Evolutionary conservation across 495 filamentous ascomycete genomes (phyloP), one percentile per base, ranked within the genome.

Genomic region (Aspergillus asperescens): DNA sequence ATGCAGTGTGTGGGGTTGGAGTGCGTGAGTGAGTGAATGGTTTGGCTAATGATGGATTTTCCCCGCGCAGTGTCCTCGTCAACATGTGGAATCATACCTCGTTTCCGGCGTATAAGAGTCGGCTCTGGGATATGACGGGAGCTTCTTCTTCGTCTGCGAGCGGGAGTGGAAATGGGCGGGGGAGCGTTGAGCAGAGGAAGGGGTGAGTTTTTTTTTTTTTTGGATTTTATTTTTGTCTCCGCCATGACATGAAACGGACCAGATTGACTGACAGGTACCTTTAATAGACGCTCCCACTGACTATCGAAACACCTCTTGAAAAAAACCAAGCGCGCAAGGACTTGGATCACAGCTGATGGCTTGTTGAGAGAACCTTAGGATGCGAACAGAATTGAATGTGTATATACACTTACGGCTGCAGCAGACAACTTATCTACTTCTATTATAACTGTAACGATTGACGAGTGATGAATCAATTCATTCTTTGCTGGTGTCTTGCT

Each of bases 61-160:
- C n/a, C n/a, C 23, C 9, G 9, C 22, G 20, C 51, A 81, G 77
- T 61, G 57, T 84, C 60, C 73, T 89, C 37, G 85, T 89, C 48
- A 89, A 89, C 59, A 85, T 87, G 16, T 91, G 86, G 86, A 88
- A 90, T 61, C 70, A 87, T 54, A 80, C 73, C 47, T 71, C 73
- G 50, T 73, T 77, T 70, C 81, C 80, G 19, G 77, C 68, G 18
- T 82, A 82, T 47, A 84, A 81, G 68, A 77, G 72, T 56, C 69
- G 77, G 12, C 61, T 82, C n/a, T 82, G 77, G 77, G 70, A 78
- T 65, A 78, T 67, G 66, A 58, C 52, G 6, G 64, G 65, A 16
- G 43, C 60, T 1, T 41, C 50, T 8, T 38, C 43, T 31, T 23
- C 29, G 29, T 23, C 28, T 40, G 64, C 53, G 69, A 70, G 29